phyloP scores from a whole-genome alignment of 2,329 filamentous ascomycete species.

The Pseudocercospora pini-densiflorae region DNA sequence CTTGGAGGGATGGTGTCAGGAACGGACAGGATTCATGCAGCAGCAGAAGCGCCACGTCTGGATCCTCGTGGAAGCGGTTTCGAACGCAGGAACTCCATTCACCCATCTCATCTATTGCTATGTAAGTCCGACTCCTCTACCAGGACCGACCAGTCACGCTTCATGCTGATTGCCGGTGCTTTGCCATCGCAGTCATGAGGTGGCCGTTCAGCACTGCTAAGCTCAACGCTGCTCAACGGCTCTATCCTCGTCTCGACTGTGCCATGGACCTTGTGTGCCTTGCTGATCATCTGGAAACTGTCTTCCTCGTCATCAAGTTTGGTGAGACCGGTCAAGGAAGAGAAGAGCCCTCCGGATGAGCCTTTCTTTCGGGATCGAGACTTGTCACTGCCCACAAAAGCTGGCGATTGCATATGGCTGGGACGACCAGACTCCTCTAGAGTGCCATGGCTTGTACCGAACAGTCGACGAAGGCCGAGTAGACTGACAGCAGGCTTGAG shows the following conservation, averaged over 20 bases:
- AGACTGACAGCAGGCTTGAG: constrained; percentile 19
- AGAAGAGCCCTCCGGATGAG: neutral
- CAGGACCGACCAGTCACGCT: neutral
- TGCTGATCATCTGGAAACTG: constrained; percentile 24
- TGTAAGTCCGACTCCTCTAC: neutral
- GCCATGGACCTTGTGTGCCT: constrained; percentile 4
- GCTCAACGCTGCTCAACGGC: constrained; percentile 8
- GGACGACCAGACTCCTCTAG: constrained; percentile 2
- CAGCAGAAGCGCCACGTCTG: too few relatives aligned
- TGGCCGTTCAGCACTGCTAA: neutral
- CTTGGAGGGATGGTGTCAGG: too few relatives aligned
- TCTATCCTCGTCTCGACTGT: constrained; percentile 10
- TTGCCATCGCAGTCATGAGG: neutral
- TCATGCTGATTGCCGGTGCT: neutral
- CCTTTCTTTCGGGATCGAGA: constrained; percentile 6
- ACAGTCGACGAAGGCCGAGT: constrained; percentile 14
- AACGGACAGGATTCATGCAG: too few relatives aligned
- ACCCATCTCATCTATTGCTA: neutral
- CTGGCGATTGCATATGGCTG: neutral
- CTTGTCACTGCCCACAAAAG: neutral
- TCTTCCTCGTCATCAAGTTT: constrained; percentile 22
- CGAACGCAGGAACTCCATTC: too few relatives aligned
- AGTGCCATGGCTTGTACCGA: neutral
- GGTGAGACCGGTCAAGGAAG: constrained; percentile 7
- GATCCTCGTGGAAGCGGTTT: too few relatives aligned